Evolutionary conservation across 208 protist genomes (phyloP).

Genomic region (Trypanosomatidae sp.): DNA sequence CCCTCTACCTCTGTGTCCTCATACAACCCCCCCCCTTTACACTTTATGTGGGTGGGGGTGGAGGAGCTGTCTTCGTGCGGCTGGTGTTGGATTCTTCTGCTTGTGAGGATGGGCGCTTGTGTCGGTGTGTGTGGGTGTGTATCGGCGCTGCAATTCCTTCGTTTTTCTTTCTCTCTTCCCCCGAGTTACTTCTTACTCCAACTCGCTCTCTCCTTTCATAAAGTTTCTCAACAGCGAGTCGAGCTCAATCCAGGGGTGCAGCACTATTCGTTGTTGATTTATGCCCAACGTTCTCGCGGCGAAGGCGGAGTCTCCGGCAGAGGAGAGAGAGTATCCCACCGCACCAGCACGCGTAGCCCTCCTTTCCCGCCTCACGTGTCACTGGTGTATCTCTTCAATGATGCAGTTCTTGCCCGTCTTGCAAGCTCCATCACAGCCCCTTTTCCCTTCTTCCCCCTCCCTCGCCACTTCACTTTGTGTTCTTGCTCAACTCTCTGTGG

Average conservation of each 20-base stretch:
- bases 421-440: neutral
- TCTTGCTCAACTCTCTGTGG: neutral
- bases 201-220: neutral
- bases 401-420: neutral
- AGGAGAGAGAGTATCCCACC: neutral
- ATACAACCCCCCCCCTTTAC: neutral
- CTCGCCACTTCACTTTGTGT: neutral
- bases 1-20: neutral
- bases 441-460: neutral
- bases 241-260: neutral
- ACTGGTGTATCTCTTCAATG: neutral
- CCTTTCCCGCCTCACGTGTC: neutral
- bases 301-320: neutral
- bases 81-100: neutral
- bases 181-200: neutral
- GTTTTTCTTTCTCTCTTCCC: neutral
- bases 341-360: neutral
- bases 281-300: neutral
- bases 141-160: neutral
- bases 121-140: neutral
- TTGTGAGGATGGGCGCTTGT: neutral
- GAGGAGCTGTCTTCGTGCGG: neutral
- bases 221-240: neutral
- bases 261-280: neutral
- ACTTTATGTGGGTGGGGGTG: neutral